A percentile compares a stretch with the other conserved stretches of the same genome.
Conservation (phyloP, 768 basidiomycete species). For the Boletus fagicola region DNA sequence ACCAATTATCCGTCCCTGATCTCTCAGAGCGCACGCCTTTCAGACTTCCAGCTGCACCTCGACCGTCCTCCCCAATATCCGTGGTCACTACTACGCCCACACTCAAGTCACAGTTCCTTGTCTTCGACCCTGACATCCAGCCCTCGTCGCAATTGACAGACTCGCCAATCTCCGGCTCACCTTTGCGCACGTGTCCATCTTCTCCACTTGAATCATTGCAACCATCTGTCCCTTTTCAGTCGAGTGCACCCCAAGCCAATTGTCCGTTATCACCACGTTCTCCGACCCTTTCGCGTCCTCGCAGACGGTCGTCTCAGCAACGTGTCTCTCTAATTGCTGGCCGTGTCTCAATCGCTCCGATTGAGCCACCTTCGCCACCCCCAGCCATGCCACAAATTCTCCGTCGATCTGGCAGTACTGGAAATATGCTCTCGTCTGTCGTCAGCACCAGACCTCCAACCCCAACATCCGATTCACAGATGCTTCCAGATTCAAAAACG, state of each 20-base stretch:
- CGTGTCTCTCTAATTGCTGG: constrained; percentile 83
- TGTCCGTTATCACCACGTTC: constrained; percentile 42
- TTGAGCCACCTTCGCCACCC: constrained; percentile 69
- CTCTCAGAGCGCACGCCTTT: constrained; percentile 6
- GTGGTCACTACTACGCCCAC: constrained; percentile 19
- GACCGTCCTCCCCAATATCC: constrained; percentile 16
- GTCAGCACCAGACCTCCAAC: constrained; percentile 64
- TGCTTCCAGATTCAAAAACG: constrained; percentile 56
- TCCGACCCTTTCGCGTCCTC: constrained; percentile 59
- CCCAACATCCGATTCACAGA: constrained; percentile 38
- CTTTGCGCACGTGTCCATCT: constrained; percentile 35
- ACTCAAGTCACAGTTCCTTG: constrained; percentile 25
- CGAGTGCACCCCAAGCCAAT: constrained; percentile 18
- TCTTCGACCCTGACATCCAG: constrained; percentile 29
- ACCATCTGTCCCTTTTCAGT: constrained; percentile 22
- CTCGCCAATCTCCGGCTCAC: constrained; percentile 31
- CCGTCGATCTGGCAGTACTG: constrained; percentile 60
- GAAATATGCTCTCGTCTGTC: constrained; percentile 59
- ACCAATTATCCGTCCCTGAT: constrained; percentile 14
- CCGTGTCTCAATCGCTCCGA: constrained; percentile 71
- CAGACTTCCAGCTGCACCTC: constrained; percentile 9
- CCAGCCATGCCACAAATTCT: constrained; percentile 60
- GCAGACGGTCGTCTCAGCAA: constrained; percentile 79
- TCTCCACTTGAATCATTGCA: constrained; percentile 29
- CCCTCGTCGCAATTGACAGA: constrained; percentile 29